Conservation (phyloP, 495 filamentous ascomycete genomes). For the Pyrenula aspistea region DNA sequence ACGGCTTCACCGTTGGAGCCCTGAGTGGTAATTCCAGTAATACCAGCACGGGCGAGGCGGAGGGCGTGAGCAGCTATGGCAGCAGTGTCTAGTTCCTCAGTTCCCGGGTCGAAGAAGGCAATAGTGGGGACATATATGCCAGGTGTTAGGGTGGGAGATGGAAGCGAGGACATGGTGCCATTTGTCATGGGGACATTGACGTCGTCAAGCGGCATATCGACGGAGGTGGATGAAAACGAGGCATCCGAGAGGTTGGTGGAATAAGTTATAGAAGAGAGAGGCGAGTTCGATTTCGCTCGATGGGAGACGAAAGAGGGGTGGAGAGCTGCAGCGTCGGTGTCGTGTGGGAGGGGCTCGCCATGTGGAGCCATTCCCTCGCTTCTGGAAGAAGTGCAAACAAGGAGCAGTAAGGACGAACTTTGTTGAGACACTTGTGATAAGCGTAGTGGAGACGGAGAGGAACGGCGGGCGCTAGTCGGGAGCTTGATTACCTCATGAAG, state of each 20-base stretch:
- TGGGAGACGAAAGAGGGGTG: neutral
- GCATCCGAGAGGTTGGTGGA: neutral
- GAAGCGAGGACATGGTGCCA: neutral
- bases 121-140: conserved; percentile 62
- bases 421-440: no score
- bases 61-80: conserved; percentile 66
- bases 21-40: conserved; percentile 72
- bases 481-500: no score
- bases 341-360: neutral
- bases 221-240: neutral
- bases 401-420: no score
- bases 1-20: conserved; percentile 88
- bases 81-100: conserved; percentile 51
- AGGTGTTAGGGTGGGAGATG: conserved; percentile 4
- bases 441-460: no score
- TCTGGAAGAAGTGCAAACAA: no score
- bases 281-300: neutral
- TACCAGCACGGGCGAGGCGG: conserved; percentile 69
- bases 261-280: neutral
- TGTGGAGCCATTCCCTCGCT: neutral
- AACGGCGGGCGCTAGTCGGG: no score
- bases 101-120: conserved; percentile 47
- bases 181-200: neutral
- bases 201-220: neutral
- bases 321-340: neutral